A percentile compares a stretch with the other conserved stretches of the same genome.
These are phyloP conservation scores for Russula sp. DNA, from an alignment of 768 basidiomycete species.

Conservation along the genomic window DNA sequence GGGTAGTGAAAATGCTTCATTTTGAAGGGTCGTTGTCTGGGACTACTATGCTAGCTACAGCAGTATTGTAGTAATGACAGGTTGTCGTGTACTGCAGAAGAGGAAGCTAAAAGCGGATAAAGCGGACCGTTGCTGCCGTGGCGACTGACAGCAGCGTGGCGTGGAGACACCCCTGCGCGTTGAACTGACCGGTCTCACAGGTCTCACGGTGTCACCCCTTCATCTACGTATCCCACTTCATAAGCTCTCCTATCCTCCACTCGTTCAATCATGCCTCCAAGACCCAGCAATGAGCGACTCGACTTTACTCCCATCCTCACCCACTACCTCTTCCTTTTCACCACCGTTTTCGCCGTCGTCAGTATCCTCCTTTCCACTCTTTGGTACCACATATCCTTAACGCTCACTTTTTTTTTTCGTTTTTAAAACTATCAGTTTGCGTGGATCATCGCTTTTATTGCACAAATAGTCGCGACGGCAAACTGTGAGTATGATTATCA, in stretches of 20 bases:
- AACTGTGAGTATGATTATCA: constrained; percentile 34
- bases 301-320: constrained; percentile 88
- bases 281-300: constrained; percentile 57
- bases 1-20: too few species aligned
- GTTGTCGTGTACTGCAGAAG: too few species aligned
- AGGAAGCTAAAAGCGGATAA: too few species aligned
- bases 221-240: neutral
- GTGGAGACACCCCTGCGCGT: neutral
- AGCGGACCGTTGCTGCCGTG: constrained; percentile 1
- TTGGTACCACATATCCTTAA: neutral
- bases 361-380: constrained; percentile 35
- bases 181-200: neutral
- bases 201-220: neutral
- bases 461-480: constrained; percentile 46
- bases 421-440: constrained; percentile 34
- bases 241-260: neutral
- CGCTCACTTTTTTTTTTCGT: constrained; percentile 17
- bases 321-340: constrained; percentile 89
- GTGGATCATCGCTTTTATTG: constrained; percentile 48
- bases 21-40: too few species aligned
- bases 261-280: constrained; percentile 42
- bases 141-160: neutral
- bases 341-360: constrained; percentile 76
- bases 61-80: too few species aligned
- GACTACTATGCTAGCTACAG: too few species aligned